Conservation (phyloP, 768 basidiomycete genomes). For the Suillus decipiens region DNA sequence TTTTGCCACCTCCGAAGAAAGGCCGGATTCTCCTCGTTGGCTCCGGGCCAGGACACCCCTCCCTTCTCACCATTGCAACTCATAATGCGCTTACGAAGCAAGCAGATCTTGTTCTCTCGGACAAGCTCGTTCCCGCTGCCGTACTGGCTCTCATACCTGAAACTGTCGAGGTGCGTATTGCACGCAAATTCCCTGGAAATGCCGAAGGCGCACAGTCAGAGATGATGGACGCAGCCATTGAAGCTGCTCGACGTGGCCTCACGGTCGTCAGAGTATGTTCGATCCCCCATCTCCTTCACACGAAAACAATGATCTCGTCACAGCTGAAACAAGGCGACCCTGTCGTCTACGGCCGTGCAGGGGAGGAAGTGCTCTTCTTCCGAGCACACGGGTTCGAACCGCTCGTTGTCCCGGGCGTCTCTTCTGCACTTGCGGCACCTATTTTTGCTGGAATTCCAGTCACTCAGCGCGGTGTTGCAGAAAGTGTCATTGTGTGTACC, state of each 20-base stretch:
- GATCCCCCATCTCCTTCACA: background rate
- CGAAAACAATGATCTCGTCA: background rate
- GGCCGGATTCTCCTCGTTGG: conserved; percentile 91
- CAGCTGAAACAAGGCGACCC: conserved; percentile 98
- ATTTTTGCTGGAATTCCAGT: conserved; percentile 90
- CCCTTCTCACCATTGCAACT: conserved; percentile 86
- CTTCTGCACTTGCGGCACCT: conserved; percentile 88
- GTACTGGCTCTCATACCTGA: conserved; percentile 85
- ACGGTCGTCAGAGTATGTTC: conserved; percentile 81
- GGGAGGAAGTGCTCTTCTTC: conserved; percentile 95
- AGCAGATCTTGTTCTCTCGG: conserved; percentile 89
- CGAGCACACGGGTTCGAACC: conserved; percentile 82
- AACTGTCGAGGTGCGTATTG: conserved; percentile 76
- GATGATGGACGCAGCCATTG: conserved; percentile 90
- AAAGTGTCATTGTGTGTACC: conserved; percentile 87
- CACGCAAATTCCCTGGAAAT: conserved; percentile 97
- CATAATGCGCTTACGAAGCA: conserved; percentile 75
- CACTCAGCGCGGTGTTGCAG: conserved; percentile 93
- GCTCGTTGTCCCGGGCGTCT: conserved; percentile 86
- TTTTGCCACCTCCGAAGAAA: conserved; percentile 20
- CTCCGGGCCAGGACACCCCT: conserved; percentile 94
- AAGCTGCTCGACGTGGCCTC: conserved; percentile 75
- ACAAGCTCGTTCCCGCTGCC: conserved; percentile 92
- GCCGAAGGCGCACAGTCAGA: conserved; percentile 93
- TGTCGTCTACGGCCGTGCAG: conserved; percentile 89